Evolutionary conservation across 768 basidiomycete species (phyloP).

Genomic region (Pulveroboletus ravenelii): DNA sequence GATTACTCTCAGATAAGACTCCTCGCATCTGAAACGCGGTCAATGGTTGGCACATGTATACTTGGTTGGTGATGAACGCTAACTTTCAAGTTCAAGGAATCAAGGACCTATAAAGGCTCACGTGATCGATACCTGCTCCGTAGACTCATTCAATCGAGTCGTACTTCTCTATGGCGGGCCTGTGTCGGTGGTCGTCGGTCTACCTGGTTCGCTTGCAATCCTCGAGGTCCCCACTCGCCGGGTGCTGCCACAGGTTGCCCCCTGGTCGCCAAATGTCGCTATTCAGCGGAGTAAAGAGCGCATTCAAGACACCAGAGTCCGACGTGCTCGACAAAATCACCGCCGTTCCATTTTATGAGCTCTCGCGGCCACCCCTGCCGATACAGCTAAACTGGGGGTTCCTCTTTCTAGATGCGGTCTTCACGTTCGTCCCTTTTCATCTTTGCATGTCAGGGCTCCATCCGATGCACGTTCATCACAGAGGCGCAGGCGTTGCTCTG

Average conservation of each 20-base stretch:
- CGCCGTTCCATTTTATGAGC: slow-evolving; percentile 24
- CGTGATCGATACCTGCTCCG: background rate
- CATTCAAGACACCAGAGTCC: slow-evolving; percentile 16
- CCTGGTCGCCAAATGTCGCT: slow-evolving; percentile 16
- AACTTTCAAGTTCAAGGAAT: background rate
- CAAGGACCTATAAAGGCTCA: background rate
- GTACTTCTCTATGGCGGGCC: slow-evolving; percentile 11
- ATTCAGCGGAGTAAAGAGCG: background rate
- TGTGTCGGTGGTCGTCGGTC: slow-evolving; percentile 10
- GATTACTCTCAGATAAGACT: background rate
- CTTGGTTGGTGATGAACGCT: background rate
- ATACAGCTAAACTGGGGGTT: slow-evolving; percentile 27
- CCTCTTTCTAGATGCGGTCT: slow-evolving; percentile 26
- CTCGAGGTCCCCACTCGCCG: background rate
- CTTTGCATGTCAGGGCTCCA: background rate
- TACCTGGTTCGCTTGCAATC: slow-evolving; percentile 1
- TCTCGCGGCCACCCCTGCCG: slow-evolving; percentile 13
- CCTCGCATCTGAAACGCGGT: background rate
- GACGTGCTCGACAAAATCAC: slow-evolving; percentile 14
- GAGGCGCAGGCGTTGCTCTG: slow-evolving; percentile 24
- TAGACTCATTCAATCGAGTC: background rate
- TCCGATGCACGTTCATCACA: background rate
- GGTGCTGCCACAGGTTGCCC: background rate
- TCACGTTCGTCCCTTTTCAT: slow-evolving; percentile 23
- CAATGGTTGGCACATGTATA: background rate